These are phyloP conservation scores for Talaromyces wortmannii DNA, from an alignment of 495 filamentous ascomycete genomes.

Conservation along the genomic window DNA sequence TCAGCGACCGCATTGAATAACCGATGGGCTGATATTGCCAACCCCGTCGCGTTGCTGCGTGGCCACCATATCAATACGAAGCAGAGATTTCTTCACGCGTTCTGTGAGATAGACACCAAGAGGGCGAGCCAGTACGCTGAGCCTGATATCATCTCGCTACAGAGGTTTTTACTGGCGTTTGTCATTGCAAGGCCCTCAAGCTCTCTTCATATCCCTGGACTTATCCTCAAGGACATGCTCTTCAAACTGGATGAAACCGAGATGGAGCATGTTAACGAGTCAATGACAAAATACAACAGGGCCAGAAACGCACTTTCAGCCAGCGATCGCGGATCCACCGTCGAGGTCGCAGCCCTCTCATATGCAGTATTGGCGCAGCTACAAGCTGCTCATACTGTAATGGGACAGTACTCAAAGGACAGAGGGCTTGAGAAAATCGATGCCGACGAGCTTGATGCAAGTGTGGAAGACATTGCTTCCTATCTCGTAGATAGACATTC, in stretches of 20 bases:
- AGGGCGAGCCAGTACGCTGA: no score
- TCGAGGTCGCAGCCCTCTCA: background rate
- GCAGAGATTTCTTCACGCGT: background rate
- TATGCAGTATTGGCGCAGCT: background rate
- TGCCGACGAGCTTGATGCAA: background rate
- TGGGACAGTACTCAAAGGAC: no score
- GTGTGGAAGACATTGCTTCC: background rate
- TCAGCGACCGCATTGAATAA: background rate
- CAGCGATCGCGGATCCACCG: background rate
- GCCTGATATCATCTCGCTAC: background rate
- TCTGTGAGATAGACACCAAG: background rate
- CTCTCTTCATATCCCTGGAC: background rate
- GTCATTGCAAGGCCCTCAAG: background rate
- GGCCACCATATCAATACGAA: background rate
- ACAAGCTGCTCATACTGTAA: background rate
- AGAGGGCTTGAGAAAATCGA: background rate
- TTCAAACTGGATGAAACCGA: background rate
- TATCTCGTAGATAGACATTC: background rate
- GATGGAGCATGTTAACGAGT: background rate
- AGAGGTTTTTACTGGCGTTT: background rate
- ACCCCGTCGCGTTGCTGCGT: background rate
- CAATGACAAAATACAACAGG: background rate
- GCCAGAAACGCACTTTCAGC: background rate
- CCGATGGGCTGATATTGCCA: background rate
- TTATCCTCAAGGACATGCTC: background rate